phyloP scores from a whole-genome alignment of 495 filamentous ascomycete species.

The Penicillium desertorum region DNA sequence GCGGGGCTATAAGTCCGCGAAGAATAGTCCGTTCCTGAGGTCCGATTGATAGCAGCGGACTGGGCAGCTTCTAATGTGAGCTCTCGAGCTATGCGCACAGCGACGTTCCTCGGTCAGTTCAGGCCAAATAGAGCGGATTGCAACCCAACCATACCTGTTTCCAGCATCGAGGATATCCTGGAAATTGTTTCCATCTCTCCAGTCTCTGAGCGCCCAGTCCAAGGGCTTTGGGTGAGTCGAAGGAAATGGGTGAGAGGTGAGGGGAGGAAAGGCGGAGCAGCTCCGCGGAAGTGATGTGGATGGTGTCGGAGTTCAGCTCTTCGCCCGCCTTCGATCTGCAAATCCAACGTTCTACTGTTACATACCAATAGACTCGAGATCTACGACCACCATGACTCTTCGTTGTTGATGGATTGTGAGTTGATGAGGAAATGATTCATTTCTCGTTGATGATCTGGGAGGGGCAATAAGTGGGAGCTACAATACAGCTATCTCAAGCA shows the following conservation, averaged over 20 bases:
- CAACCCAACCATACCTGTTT: slow-evolving; percentile 64
- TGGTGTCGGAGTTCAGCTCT: slow-evolving; percentile 7
- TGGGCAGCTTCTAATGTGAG: slow-evolving; percentile 95
- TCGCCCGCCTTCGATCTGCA: slow-evolving; percentile 14
- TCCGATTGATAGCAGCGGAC: slow-evolving; percentile 58
- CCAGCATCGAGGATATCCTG: slow-evolving; percentile 85
- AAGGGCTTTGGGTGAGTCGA: slow-evolving; percentile 16
- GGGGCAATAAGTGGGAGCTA: not conserved
- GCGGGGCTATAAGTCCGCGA: slow-evolving; percentile 48
- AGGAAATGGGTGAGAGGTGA: slow-evolving; percentile 22
- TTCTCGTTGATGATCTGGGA: not conserved
- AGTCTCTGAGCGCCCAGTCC: slow-evolving; percentile 26
- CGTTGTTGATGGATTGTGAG: not conserved
- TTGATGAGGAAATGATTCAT: slow-evolving; percentile 1
- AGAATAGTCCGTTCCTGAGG: slow-evolving; percentile 40
- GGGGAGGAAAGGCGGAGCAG: slow-evolving; percentile 27
- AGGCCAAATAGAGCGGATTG: slow-evolving; percentile 7
- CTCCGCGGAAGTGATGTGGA: slow-evolving; percentile 23
- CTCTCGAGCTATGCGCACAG: slow-evolving; percentile 70
- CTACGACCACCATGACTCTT: not conserved
- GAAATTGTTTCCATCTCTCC: slow-evolving; percentile 90
- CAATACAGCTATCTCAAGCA: slow-evolving; percentile 4
- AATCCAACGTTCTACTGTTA: not conserved
- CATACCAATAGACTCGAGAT: not conserved
- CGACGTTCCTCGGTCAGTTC: slow-evolving; percentile 26